Percentiles rank a stretch among this genome's conserved stretches.
Evolutionary conservation across 129 eudicot species (phyloP).

Genomic region (Logfia minima): DNA sequence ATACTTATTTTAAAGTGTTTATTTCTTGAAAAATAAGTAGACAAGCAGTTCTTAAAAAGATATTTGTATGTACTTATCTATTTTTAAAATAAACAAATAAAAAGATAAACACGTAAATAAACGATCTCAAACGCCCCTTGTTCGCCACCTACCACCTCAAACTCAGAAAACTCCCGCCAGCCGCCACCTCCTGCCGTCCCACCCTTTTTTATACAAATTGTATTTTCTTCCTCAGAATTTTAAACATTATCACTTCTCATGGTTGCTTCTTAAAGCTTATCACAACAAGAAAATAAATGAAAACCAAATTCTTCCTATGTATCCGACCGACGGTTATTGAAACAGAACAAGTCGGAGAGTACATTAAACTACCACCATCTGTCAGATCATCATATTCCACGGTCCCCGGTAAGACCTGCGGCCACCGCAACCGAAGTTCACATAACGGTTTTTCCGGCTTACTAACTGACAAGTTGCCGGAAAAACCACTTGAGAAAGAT

Average conservation of each 20-base stretch:
- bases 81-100: no score
- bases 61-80: no score
- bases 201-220: neutral
- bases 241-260: neutral
- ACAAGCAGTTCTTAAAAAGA: no score
- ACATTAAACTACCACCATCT: slow-evolving; percentile 25
- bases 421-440: slow-evolving; percentile 11
- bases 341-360: slow-evolving; percentile 14
- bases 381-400: slow-evolving; percentile 21
- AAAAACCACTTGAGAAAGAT: slow-evolving; percentile 8
- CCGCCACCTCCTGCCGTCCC: slow-evolving; percentile 26
- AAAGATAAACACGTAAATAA: no score
- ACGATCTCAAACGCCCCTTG: no score
- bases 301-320: slow-evolving; percentile 41
- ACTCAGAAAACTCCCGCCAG: slow-evolving; percentile 26
- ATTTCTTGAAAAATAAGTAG: no score
- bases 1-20: no score
- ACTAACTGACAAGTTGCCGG: slow-evolving; percentile 18
- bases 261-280: neutral
- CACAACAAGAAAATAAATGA: slow-evolving; percentile 15
- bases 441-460: slow-evolving; percentile 6
- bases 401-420: slow-evolving; percentile 21
- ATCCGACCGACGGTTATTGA: slow-evolving; percentile 39
- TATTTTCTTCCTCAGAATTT: neutral
- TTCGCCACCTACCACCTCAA: slow-evolving; percentile 12